Conservation (phyloP, 805 yeast species). For the Torulaspora indica region DNA sequence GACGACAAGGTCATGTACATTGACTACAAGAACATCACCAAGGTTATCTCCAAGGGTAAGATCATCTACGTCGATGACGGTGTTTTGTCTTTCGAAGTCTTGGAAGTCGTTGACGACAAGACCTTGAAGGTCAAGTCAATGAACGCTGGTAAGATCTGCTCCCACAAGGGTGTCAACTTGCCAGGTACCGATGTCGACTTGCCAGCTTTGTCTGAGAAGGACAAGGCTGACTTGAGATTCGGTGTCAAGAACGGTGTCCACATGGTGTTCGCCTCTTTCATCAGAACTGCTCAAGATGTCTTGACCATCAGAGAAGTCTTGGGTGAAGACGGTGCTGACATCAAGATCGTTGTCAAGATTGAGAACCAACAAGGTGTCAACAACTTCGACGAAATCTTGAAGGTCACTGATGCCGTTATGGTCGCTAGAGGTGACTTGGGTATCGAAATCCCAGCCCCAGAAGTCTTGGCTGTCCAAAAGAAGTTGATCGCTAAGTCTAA, state of each 20-base stretch:
- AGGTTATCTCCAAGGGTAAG: constrained; percentile 82
- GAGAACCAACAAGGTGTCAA: constrained; percentile 99
- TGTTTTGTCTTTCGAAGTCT: constrained; percentile 89
- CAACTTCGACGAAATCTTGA: constrained; percentile 95
- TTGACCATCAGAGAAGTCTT: constrained; percentile 84
- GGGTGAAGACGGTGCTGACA: constrained; percentile 94
- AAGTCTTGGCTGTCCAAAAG: constrained; percentile 97
- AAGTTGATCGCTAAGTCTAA: constrained; percentile 98
- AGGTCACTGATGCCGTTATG: constrained; percentile 98
- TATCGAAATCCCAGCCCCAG: constrained; percentile 98
- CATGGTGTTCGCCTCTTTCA: constrained; percentile 98
- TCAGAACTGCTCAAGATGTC: constrained; percentile 91
- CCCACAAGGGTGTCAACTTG: constrained; percentile 98
- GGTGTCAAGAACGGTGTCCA: constrained; percentile 98
- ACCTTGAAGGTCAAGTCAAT: constrained; percentile 84
- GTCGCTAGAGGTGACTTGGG: constrained; percentile 99
- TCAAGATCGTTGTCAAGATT: constrained; percentile 95
- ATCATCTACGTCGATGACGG: constrained; percentile 96
- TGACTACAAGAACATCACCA: constrained; percentile 95
- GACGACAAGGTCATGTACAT: constrained; percentile 81
- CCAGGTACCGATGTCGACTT: constrained; percentile 98
- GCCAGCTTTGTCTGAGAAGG: constrained; percentile 97
- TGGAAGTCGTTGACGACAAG: constrained; percentile 71
- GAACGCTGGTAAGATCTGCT: constrained; percentile 92
- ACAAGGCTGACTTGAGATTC: constrained; percentile 82